Percentiles rank a stretch among this genome's conserved stretches.
These are phyloP conservation scores for Chaetomium cochliodes DNA, from an alignment of 495 filamentous ascomycete species.

Conservation along the genomic window DNA sequence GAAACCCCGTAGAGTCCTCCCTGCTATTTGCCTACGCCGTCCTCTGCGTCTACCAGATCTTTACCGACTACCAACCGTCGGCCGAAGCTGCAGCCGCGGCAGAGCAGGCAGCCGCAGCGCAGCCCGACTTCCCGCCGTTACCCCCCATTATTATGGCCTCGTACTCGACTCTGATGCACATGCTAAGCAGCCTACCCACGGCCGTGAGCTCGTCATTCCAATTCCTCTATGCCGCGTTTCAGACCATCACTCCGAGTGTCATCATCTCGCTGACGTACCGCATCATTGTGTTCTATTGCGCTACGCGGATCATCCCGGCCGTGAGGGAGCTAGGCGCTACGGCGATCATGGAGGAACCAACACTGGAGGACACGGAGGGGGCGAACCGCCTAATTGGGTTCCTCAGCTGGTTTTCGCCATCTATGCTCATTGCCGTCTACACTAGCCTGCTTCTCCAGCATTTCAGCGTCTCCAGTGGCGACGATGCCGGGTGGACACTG, in stretches of 20 bases:
- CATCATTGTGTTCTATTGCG: slow-evolving; percentile 88
- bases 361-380: slow-evolving; percentile 78
- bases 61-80: slow-evolving; percentile 92
- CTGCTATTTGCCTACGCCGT: slow-evolving; percentile 95
- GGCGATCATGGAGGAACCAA: slow-evolving; percentile 77
- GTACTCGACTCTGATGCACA: slow-evolving; percentile 83
- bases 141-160: slow-evolving; percentile 99
- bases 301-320: slow-evolving; percentile 93
- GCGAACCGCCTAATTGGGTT: slow-evolving; percentile 75
- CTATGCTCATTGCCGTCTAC: slow-evolving; percentile 90
- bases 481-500: slow-evolving; percentile 77
- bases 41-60: slow-evolving; percentile 97
- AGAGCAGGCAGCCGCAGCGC: slow-evolving; percentile 46
- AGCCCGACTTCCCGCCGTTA: slow-evolving; percentile 86
- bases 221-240: slow-evolving; percentile 83
- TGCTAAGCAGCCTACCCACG: slow-evolving; percentile 77
- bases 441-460: slow-evolving; percentile 97
- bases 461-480: slow-evolving; percentile 68
- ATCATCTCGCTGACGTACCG: slow-evolving; percentile 92
- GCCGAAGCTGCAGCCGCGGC: slow-evolving; percentile 56
- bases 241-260: slow-evolving; percentile 90
- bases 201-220: slow-evolving; percentile 81
- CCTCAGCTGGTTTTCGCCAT: slow-evolving; percentile 88
- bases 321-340: slow-evolving; percentile 80
- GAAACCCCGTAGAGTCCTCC: slow-evolving; percentile 94